phyloP scores from a whole-genome alignment of 1,284 basidiomycete species.

The Coniophora puteana region DNA sequence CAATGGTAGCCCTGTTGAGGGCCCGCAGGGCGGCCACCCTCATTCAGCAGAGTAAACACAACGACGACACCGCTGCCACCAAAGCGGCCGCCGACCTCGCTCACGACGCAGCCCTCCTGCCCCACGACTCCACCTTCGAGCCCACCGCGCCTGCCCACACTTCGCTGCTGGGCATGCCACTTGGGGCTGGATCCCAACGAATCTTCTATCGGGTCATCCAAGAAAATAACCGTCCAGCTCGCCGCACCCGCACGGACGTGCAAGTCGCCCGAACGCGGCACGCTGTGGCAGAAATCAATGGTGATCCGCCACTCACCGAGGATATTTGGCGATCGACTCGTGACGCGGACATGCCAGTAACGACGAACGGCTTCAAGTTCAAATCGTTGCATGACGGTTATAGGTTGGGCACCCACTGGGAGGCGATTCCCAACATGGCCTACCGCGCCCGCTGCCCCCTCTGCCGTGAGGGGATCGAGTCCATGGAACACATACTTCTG shows the following conservation, averaged over 20 bases:
- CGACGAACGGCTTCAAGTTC: slow-evolving; percentile 8
- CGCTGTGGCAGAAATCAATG: neutral
- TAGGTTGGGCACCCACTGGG: slow-evolving; percentile 10
- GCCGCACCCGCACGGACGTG: neutral
- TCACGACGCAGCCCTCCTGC: too few relatives aligned
- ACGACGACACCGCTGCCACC: too few relatives aligned
- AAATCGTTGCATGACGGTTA: slow-evolving; percentile 9
- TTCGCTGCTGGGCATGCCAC: too few relatives aligned
- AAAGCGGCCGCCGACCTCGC: too few relatives aligned
- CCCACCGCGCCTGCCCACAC: too few relatives aligned
- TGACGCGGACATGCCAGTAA: slow-evolving; percentile 4
- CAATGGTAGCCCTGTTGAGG: too few relatives aligned
- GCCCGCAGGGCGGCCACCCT: too few relatives aligned
- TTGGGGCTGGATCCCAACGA: neutral
- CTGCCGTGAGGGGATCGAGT: slow-evolving; percentile 11
- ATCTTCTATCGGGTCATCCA: neutral
- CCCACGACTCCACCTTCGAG: too few relatives aligned
- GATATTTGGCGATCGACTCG: slow-evolving; percentile 8
- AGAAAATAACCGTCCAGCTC: neutral
- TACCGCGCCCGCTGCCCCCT: slow-evolving; percentile 6
- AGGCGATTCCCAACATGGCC: slow-evolving; percentile 4
- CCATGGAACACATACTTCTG: slow-evolving; percentile 19
- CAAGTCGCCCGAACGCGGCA: neutral
- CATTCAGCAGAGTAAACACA: too few relatives aligned
- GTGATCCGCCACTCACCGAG: neutral